Base-by-base conservation (phyloP, 2,329 filamentous ascomycete species). In the Penicillium sp. region DNA sequence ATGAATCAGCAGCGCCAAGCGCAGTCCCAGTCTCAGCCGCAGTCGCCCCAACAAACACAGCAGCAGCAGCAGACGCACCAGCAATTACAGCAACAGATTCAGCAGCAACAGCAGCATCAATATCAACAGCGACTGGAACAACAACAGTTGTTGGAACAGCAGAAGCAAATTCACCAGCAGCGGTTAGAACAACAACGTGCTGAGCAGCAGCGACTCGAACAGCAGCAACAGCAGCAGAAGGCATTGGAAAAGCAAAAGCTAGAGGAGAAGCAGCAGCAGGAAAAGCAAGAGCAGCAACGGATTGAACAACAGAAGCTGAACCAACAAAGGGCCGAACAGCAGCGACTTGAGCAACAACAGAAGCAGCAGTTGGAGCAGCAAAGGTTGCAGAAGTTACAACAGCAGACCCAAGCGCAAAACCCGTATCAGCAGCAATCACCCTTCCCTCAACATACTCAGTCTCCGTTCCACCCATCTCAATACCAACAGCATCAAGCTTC, bases 1-100 rank as follows among this genome's bases (percentile, higher is more conserved):
- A 39, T 64, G 18, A 64, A 60, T 40, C 63, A 63, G 36, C 61
- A 60, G 32, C 60, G 56, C 16, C 64, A 61, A 16, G 32, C 53
- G 8, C 63, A 58, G 22, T 43, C 58, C 5, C 61, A 57, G n/a
- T 63, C 61, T 5, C 64, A 65, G 46, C 68, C 67, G 7, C 62
- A 68, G 38, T 65, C 63, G 1, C 67, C 68, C 2, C 58, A 65
- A 11, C 68, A 70, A 46, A 64, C 67, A 2, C 65, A 65, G 18
- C 50, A 60, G 31, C 60, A 56, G n/a, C 56, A 56, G 46, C 61
- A 62, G 16, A 54, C 56, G 22, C 60, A 62, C 27, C 59, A 59
- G 6, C 58, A 59, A 13, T 22, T 54, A 16, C 55, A 65, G 31
- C 60, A 63, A 36, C 60, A 55, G 14, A 57, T 62, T 47, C 54